phyloP scores from a whole-genome alignment of 176 grass and related monocot genomes.

The Ensete glaucum region DNA sequence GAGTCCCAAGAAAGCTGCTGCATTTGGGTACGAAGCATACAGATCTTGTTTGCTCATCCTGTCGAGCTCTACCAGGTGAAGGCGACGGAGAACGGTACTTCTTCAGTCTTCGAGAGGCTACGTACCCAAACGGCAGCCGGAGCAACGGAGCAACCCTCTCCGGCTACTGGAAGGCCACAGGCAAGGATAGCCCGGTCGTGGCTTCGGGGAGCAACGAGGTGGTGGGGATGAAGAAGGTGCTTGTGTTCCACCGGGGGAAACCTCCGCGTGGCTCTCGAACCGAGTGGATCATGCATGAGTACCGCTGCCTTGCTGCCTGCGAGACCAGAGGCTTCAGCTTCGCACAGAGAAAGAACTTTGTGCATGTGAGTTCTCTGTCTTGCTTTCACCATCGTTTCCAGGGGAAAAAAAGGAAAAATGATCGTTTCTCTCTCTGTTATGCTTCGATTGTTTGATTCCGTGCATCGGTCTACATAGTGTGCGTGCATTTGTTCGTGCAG shows the following conservation, averaged over 20 bases:
- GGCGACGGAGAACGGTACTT: conserved; percentile 52
- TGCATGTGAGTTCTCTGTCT: background rate
- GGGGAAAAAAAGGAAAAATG: background rate
- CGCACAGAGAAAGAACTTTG: conserved; percentile 4
- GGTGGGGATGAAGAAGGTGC: conserved; percentile 56
- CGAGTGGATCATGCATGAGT: conserved; percentile 88
- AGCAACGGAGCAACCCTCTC: conserved; percentile 19
- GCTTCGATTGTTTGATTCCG: background rate
- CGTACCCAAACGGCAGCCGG: conserved; percentile 22
- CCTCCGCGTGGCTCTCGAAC: conserved; percentile 23
- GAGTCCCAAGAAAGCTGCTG: background rate
- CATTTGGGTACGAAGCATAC: background rate
- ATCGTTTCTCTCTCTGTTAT: background rate
- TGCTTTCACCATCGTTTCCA: background rate
- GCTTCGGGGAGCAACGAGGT: conserved; percentile 28
- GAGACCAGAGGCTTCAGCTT: background rate
- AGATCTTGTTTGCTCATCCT: background rate
- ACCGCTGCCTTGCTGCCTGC: conserved; percentile 31
- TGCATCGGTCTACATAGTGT: background rate
- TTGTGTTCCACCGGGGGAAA: conserved; percentile 44
- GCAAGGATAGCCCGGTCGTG: conserved; percentile 49
- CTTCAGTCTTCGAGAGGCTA: conserved; percentile 43
- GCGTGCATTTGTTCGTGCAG: background rate
- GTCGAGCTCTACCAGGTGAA: conserved; percentile 19
- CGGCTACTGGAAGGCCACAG: conserved; percentile 57